These are phyloP conservation scores for Leccinum olivaceopallidum DNA, from an alignment of 768 basidiomycete species.

Conservation along the genomic window DNA sequence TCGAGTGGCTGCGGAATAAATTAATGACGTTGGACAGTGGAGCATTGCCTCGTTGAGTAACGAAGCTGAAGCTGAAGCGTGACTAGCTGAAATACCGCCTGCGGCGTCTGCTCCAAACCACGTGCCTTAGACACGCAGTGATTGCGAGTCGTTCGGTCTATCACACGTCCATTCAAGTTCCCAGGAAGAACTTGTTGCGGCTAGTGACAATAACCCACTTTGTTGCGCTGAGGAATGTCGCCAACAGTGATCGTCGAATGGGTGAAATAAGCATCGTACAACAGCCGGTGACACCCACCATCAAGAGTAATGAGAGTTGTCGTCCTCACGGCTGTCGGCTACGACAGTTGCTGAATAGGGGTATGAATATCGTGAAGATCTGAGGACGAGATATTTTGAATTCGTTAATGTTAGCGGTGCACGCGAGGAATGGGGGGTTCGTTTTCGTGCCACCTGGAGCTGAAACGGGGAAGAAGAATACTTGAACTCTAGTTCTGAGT, in stretches of 20 bases:
- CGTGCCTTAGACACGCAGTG: background rate
- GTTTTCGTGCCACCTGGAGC: background rate
- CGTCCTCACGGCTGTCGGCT: background rate
- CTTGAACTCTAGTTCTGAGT: background rate
- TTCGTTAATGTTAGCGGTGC: background rate
- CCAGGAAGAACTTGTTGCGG: background rate
- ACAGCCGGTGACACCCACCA: background rate
- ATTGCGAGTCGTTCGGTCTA: background rate
- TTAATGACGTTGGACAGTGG: background rate
- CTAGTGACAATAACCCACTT: background rate
- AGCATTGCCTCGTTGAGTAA: background rate
- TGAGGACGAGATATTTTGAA: background rate
- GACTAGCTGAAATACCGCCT: too few species aligned
- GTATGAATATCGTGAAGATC: background rate
- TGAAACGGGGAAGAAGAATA: background rate
- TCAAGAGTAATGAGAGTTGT: background rate
- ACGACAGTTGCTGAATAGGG: background rate
- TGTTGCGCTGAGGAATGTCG: background rate
- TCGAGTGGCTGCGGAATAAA: background rate
- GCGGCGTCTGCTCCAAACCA: background rate
- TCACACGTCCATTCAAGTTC: background rate
- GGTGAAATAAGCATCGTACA: background rate
- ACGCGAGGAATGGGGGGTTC: background rate
- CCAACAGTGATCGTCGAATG: background rate
- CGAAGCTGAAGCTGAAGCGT: background rate